Evolutionary conservation across 2,329 filamentous ascomycete genomes (phyloP), one percentile per base, ranked within the genome.

Genomic region (Karstenula rhodostoma): DNA sequence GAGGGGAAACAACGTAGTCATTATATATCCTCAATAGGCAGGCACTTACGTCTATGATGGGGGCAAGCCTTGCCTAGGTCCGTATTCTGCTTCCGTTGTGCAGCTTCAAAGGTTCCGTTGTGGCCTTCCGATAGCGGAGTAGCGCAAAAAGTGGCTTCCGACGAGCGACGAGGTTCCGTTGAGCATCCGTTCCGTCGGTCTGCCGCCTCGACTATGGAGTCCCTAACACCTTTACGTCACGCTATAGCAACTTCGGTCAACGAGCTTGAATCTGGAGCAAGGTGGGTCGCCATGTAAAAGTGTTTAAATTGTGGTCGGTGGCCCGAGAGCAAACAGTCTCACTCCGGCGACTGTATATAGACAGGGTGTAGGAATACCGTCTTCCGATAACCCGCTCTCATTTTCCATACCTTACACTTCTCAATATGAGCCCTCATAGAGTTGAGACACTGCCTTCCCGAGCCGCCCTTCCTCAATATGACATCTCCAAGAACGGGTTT

Each of bases 401-500:
- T 40, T 17, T 10, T 43, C n/a, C 29, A 6, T 51, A 5, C 3
- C 13, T 44, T 5, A 19, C 25, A 33, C 13, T 9, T 50, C 58
- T 52, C 61, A 53, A 55, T 47, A 74, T 74, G 72, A 74, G 72
- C 43, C 72, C 72, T 56, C 71, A 74, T 47, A 71, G 58, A 50
- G 47, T 73, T 17, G 63, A 71, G 17, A 37, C 59, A 2, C 64
- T 73, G 25, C 72, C 71, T 13, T 69, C 69, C 10, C 54, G 59
- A 15, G 68, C 63, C 47, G 68, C 69, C 9, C 82, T 92, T 55
- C 84, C 87, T 73, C 88, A 93, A 75, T 96, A 96, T 80, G 91
- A 89, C 79, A 87, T 93, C 73, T 91, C 89, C 65, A 84, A 87
- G 59, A 86, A 90, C 77, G 93, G 93, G 67, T 97, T 97, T 79